Conservation (phyloP, 331 rosid species). For the Ulmus americana region DNA sequence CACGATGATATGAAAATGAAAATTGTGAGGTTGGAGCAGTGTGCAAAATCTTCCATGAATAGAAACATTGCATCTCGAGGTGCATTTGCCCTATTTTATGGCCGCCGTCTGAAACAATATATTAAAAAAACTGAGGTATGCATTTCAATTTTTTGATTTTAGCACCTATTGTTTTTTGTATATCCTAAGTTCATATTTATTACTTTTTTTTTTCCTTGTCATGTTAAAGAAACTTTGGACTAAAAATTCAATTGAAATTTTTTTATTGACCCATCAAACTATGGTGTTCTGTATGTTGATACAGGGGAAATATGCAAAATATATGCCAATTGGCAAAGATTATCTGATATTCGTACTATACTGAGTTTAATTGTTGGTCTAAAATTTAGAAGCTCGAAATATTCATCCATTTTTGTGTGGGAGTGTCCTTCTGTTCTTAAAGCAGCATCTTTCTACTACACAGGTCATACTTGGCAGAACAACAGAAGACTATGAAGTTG, state of each 20-base stretch:
- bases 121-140: conserved; percentile 62
- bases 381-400: background rate
- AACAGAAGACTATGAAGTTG: conserved; percentile 55
- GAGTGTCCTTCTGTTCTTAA: conserved; percentile 17
- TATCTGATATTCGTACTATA: background rate
- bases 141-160: conserved; percentile 13
- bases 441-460: conserved; percentile 21
- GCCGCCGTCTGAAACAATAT: conserved; percentile 51
- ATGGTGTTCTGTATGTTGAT: background rate
- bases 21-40: conserved; percentile 75
- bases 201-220: background rate
- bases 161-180: background rate
- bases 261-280: background rate
- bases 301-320: background rate
- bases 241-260: background rate
- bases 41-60: conserved; percentile 43
- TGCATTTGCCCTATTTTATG: conserved; percentile 66
- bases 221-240: background rate
- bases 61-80: conserved; percentile 59
- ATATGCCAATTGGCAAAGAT: background rate
- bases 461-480: conserved; percentile 83
- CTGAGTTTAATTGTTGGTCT: background rate
- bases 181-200: background rate
- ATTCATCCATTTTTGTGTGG: background rate
- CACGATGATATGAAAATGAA: conserved; percentile 49